Base-by-base conservation (phyloP, 768 basidiomycete genomes). In the Amanita rimosa region DNA sequence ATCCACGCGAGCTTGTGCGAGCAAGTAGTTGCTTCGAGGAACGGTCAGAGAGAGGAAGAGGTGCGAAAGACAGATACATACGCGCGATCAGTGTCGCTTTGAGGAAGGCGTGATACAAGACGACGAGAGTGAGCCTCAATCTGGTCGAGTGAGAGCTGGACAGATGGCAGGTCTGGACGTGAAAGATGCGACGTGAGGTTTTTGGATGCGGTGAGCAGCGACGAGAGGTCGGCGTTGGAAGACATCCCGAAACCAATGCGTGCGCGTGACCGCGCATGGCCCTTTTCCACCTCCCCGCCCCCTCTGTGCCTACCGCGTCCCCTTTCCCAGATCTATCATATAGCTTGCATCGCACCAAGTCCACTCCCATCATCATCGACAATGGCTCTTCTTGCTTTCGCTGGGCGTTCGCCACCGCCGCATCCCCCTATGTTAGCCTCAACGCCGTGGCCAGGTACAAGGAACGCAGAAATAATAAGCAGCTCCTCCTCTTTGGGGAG, bases 1-100 rank as follows among this genome's bases (percentile, higher is more conserved):
- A 66, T 99, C 93, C 53, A 99, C 85, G 52, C 90, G 88, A 0
- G 90, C 92, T 55, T 92, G 89, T 1, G 95, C 94, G 22, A 99
- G 79, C 0, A 99, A 73, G 63, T 93, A 96, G 60, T 89, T 91
- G 6, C 90, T 92, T 56, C 27, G 27, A 27, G 26, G 16, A 52
- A 11, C 14, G 51, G 38, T 26, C 3, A 38, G 14, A 34, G 14
- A 34, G 48, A 13, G 54, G 43, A 50, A 35, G 49, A 42, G 33
- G 17, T 36, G n/a, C 21, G 35, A 41, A 19, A 40, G 5, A 13
- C 48, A 46, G 9, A 19, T 7, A 65, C 84, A 52, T 63, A 86
- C 87, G 83, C 86, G 72, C 82, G 77, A 60, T 83, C 81, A 6
- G 76, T 67, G 63, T 88, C 86, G 35, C 71, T 72, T 4, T 0